A percentile compares a stretch with the other conserved stretches of the same genome.
phyloP scores from a whole-genome alignment of 768 basidiomycete species.

The Neoboletus magnificus region DNA sequence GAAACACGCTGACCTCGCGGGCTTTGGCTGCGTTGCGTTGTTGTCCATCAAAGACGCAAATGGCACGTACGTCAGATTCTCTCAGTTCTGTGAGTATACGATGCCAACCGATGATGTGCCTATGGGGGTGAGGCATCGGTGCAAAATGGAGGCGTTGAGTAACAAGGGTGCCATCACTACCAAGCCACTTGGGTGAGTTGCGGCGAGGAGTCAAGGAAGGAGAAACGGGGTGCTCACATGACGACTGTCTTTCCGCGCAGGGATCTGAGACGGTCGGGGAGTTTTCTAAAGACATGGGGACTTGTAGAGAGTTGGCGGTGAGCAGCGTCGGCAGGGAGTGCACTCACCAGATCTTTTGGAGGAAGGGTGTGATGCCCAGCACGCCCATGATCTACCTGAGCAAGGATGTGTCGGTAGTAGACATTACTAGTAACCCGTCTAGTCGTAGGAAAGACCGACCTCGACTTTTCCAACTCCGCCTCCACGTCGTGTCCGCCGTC shows the following conservation, averaged over 20 bases:
- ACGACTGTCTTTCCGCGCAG: conserved; percentile 68
- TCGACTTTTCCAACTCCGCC: conserved; percentile 32
- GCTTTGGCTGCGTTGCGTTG: conserved; percentile 65
- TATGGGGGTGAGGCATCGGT: conserved; percentile 55
- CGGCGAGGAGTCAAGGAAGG: background rate
- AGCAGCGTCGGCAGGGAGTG: background rate
- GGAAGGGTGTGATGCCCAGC: conserved; percentile 63
- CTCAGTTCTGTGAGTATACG: conserved; percentile 60
- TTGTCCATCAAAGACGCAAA: conserved; percentile 82
- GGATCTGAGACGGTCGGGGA: conserved; percentile 61
- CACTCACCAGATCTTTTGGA: conserved; percentile 61
- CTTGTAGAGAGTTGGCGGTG: conserved; percentile 32
- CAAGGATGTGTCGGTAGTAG: background rate
- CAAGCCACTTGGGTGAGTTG: background rate
- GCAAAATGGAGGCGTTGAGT: conserved; percentile 81
- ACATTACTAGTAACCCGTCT: background rate
- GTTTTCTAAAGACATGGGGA: conserved; percentile 57
- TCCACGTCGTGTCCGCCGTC: conserved; percentile 19
- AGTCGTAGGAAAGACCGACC: background rate
- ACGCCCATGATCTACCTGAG: conserved; percentile 56
- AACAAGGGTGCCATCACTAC: conserved; percentile 81
- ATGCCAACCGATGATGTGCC: conserved; percentile 81
- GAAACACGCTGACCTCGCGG: conserved; percentile 51
- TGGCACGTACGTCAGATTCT: conserved; percentile 51
- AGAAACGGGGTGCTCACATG: conserved; percentile 47